Evolutionary conservation across 2,329 filamentous ascomycete genomes (phyloP).

Genomic region (Alternaria brassicae): DNA sequence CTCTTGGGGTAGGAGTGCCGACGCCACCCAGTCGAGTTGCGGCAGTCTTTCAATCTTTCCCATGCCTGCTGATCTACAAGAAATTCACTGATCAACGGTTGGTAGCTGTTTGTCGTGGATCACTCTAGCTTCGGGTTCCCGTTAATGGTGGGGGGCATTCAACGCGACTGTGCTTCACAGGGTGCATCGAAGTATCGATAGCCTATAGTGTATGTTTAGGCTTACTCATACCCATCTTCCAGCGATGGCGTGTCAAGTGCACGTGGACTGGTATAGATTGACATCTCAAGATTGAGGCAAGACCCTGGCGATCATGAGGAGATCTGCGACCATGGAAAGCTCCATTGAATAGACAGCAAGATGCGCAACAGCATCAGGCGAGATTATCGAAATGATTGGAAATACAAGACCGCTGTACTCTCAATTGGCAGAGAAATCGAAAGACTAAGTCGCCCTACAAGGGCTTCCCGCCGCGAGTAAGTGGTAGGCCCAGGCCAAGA

Average conservation of each 20-base stretch:
- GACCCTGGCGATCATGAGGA: neutral
- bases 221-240: neutral
- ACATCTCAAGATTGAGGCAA: neutral
- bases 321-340: neutral
- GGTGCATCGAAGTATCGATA: neutral
- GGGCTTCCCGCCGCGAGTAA: neutral
- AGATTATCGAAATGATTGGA: neutral
- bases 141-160: neutral
- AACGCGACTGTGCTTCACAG: neutral
- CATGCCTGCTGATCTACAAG: slow-evolving; percentile 2
- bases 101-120: neutral
- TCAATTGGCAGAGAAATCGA: neutral
- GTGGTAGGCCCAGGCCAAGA: neutral
- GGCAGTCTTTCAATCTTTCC: neutral
- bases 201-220: neutral
- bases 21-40: neutral
- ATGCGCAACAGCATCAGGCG: neutral
- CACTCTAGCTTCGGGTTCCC: neutral
- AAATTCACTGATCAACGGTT: neutral
- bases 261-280: neutral
- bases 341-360: neutral
- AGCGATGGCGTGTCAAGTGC: neutral
- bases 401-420: neutral
- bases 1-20: slow-evolving; percentile 2
- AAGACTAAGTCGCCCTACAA: neutral